Evolutionary conservation across 2,329 filamentous ascomycete genomes (phyloP).

Genomic region (Fusarium avenaceum): DNA sequence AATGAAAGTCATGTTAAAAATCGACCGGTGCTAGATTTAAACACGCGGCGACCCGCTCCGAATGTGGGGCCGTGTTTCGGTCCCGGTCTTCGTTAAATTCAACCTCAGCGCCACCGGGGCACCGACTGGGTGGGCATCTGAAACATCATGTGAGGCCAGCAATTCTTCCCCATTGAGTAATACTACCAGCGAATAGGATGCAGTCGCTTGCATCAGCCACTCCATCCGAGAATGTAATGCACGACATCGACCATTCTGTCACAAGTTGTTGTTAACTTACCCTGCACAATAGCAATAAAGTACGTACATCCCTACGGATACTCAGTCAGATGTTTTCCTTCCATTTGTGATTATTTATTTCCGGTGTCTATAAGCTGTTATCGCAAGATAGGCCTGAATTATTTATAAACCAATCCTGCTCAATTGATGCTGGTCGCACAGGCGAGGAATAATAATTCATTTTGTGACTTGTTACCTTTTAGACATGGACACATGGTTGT

Average conservation of each 20-base stretch:
- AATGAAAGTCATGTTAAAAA: neutral
- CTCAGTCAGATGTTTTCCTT: neutral
- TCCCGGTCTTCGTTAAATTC: slow-evolving; percentile 20
- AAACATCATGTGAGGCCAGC: neutral
- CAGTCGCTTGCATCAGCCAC: no score
- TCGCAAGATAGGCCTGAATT: neutral
- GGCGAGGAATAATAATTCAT: neutral
- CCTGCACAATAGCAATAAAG: neutral
- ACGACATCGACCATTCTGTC: neutral
- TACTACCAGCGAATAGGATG: neutral
- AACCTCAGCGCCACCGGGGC: slow-evolving; percentile 14
- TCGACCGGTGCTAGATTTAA: slow-evolving; percentile 11
- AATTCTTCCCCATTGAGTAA: neutral
- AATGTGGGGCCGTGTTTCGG: slow-evolving; percentile 22
- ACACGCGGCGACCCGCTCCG: slow-evolving; percentile 9
- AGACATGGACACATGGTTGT: no score
- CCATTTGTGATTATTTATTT: neutral
- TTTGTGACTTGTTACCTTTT: no score
- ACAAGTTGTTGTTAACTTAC: neutral
- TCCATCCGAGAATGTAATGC: neutral
- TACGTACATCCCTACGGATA: neutral
- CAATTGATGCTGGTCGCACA: neutral
- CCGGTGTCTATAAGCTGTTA: neutral
- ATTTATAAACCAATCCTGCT: neutral
- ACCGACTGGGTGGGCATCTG: slow-evolving; percentile 1